These are phyloP conservation scores for Colletotrichum sp. DNA, from an alignment of 2,329 filamentous ascomycete species.

Conservation along the genomic window DNA sequence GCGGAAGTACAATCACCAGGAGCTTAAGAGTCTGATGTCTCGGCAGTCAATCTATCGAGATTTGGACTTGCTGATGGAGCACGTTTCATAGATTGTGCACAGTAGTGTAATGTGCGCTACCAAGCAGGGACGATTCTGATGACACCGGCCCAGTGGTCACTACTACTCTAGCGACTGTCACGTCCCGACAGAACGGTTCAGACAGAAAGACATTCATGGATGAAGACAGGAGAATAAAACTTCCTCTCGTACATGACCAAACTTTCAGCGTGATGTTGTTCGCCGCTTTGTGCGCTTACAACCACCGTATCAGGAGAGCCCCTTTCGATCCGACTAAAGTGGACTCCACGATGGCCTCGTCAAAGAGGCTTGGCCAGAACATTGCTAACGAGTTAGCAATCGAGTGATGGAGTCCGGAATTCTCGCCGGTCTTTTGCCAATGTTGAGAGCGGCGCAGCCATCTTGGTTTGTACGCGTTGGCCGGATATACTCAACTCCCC, in stretches of 20 bases:
- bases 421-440: not conserved
- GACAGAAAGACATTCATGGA: not conserved
- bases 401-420: not conserved
- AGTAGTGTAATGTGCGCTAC: not conserved
- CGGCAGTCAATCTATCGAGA: not conserved
- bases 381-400: not conserved
- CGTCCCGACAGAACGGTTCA: not conserved
- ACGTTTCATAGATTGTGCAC: not conserved
- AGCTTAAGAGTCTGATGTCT: not conserved
- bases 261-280: not conserved
- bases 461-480: not conserved
- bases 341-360: not conserved
- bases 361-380: not conserved
- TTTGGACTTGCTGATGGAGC: not conserved
- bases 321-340: not conserved
- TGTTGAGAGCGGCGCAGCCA: not conserved
- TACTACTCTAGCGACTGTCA: not conserved
- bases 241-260: not conserved
- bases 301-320: not conserved
- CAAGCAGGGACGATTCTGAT: not conserved
- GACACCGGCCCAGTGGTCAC: not conserved
- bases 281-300: not conserved
- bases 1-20: not conserved
- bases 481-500: conserved; percentile 17
- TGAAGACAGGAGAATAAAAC: not conserved